Conservation (phyloP, 1,284 basidiomycete genomes). For the Rhodofomes roseus region DNA sequence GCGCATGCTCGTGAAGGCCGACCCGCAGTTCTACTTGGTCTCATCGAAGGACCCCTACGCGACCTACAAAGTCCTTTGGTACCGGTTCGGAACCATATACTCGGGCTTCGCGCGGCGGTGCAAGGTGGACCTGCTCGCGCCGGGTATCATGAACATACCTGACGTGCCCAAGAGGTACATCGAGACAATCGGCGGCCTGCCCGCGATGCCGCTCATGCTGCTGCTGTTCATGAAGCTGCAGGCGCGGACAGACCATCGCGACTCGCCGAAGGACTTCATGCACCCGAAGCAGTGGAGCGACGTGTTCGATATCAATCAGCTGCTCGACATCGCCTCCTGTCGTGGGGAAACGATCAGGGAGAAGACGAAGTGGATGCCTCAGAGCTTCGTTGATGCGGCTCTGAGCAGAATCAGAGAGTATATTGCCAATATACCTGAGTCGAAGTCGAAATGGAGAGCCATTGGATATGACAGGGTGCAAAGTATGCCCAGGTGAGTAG, state of each 20-base stretch:
- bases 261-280: constrained; percentile 17
- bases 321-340: constrained; percentile 18
- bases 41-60: constrained; percentile 33
- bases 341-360: not conserved
- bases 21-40: constrained; percentile 25
- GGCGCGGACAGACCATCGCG: constrained; percentile 31
- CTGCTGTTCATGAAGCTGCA: constrained; percentile 33
- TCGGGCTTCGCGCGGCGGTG: constrained; percentile 25
- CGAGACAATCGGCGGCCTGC: constrained; percentile 16
- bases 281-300: constrained; percentile 28
- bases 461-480: not conserved
- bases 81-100: constrained; percentile 21
- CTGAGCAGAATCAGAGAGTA: constrained; percentile 5
- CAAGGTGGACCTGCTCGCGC: constrained; percentile 51
- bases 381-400: constrained; percentile 5
- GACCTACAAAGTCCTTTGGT: constrained; percentile 45
- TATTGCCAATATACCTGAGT: not conserved
- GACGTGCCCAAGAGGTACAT: constrained; percentile 30
- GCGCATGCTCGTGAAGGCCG: constrained; percentile 28
- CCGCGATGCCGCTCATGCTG: constrained; percentile 27
- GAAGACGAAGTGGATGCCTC: constrained; percentile 5
- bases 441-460: constrained; percentile 4
- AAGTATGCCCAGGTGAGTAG: not conserved
- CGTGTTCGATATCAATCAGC: constrained; percentile 24
- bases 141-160: constrained; percentile 43